Conservation (phyloP, 1,139 yeast genomes). For the Suhomyces bribrorum region DNA sequence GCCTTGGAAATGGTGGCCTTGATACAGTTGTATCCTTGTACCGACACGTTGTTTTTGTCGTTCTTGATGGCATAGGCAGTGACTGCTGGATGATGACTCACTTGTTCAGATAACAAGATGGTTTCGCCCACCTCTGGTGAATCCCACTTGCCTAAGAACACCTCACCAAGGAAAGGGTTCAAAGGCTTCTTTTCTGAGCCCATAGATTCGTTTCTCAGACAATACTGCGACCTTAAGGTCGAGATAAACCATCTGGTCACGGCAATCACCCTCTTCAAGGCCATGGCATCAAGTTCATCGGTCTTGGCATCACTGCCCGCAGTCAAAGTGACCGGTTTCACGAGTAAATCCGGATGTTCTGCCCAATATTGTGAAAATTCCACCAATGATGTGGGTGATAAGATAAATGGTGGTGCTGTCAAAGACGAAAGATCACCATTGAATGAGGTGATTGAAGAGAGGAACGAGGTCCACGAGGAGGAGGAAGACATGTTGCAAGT, state of each 20-base stretch:
- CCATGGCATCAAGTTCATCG: constrained; percentile 49
- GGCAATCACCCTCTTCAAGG: constrained; percentile 65
- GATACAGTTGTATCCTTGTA: constrained; percentile 89
- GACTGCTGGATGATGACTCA: constrained; percentile 93
- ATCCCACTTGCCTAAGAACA: constrained; percentile 85
- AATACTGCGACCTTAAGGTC: constrained; percentile 88
- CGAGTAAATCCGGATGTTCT: constrained; percentile 80
- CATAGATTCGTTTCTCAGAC: constrained; percentile 85
- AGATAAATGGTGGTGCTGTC: constrained; percentile 97
- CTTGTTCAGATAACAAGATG: constrained; percentile 81
- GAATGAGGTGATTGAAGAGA: constrained; percentile 88
- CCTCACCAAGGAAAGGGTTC: constrained; percentile 92
- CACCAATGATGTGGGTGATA: constrained; percentile 83
- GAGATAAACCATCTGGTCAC: constrained; percentile 91
- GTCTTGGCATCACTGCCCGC: constrained; percentile 29
- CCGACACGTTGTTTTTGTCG: constrained; percentile 62
- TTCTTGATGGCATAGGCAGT: constrained; percentile 84
- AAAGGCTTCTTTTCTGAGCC: constrained; percentile 95
- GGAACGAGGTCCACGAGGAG: constrained; percentile 78
- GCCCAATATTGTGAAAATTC: constrained; percentile 95
- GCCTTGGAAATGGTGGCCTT: constrained; percentile 82
- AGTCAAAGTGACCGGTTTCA: constrained; percentile 56
- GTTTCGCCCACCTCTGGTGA: constrained; percentile 64
- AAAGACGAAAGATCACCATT: constrained; percentile 92
- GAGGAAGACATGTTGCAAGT: constrained; percentile 25